Evolutionary conservation across 2,329 filamentous ascomycete genomes (phyloP).

Genomic region (Diaporthe citri): DNA sequence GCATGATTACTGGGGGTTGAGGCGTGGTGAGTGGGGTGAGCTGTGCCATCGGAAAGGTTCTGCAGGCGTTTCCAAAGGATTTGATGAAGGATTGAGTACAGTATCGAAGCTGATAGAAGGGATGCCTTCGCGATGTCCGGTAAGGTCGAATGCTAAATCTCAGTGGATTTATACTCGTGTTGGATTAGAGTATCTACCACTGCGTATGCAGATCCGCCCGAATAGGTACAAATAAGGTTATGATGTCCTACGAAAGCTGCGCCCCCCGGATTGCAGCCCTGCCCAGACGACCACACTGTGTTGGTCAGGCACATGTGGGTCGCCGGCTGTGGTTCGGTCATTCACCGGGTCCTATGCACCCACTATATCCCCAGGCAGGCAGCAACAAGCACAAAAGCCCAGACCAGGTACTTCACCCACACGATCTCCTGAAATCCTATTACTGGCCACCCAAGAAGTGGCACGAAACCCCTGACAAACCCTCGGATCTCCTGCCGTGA

Average conservation of each 20-base stretch:
- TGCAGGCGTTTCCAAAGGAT: background rate
- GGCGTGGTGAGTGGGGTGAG: background rate
- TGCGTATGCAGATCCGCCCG: background rate
- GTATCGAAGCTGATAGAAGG: background rate
- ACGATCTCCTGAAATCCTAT: slow-evolving; percentile 34
- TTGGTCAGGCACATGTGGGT: background rate
- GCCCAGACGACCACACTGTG: background rate
- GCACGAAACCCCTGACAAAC: slow-evolving; percentile 43
- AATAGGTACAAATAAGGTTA: slow-evolving; percentile 6
- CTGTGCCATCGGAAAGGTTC: background rate
- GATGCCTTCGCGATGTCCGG: background rate
- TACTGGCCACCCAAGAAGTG: slow-evolving; percentile 41
- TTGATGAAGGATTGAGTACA: background rate
- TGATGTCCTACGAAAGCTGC: background rate
- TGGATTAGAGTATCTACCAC: background rate
- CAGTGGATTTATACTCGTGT: slow-evolving; percentile 12
- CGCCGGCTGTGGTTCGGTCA: background rate
- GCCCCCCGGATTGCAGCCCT: background rate
- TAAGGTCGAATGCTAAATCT: background rate
- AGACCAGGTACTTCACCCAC: slow-evolving; percentile 14
- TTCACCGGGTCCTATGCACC: background rate
- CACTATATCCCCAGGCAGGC: slow-evolving; percentile 8
- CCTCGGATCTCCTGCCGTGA: slow-evolving; percentile 43
- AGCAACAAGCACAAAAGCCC: background rate
- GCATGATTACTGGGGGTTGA: background rate